Evolutionary conservation across 192 early-diverging fungal genomes (phyloP).

Genomic region (Entomortierella beljakovae): DNA sequence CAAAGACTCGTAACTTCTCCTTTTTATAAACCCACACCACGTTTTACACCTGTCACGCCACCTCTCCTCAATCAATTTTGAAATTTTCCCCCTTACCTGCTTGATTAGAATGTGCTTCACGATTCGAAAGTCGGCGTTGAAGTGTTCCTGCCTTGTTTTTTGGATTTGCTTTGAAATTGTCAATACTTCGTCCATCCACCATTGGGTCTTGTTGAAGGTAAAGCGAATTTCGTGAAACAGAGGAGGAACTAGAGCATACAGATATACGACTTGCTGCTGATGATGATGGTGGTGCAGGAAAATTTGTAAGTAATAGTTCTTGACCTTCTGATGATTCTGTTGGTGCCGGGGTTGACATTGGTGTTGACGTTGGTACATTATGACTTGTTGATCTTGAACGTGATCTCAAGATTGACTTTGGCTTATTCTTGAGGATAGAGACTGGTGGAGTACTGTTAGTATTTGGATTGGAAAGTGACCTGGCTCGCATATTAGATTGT

Average conservation of each 20-base stretch:
- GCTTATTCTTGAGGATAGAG: constrained; percentile 32
- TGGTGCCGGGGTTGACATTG: neutral
- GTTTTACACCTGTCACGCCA: too few relatives aligned
- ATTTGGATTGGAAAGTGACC: constrained; percentile 9
- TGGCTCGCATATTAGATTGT: neutral
- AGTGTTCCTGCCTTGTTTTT: neutral
- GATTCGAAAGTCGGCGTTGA: neutral
- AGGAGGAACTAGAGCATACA: constrained; percentile 10
- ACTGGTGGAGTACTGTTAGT: constrained; percentile 7
- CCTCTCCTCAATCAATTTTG: neutral
- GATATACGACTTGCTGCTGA: neutral
- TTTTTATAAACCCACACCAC: neutral
- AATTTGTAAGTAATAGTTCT: constrained; percentile 1
- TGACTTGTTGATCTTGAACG: constrained; percentile 26
- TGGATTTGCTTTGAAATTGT: neutral
- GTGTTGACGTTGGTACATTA: neutral
- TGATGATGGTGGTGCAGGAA: constrained; percentile 14
- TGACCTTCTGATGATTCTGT: neutral
- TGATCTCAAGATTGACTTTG: constrained; percentile 36
- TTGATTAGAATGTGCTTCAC: neutral
- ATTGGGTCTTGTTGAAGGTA: constrained; percentile 46
- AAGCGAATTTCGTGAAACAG: constrained; percentile 13
- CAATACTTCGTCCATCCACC: neutral
- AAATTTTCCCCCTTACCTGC: constrained; percentile 3
- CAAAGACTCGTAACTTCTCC: neutral